A percentile compares a stretch with the other conserved stretches of the same genome.
phyloP scores from a whole-genome alignment of 306 rosid genomes.

The Trifolium repens region DNA sequence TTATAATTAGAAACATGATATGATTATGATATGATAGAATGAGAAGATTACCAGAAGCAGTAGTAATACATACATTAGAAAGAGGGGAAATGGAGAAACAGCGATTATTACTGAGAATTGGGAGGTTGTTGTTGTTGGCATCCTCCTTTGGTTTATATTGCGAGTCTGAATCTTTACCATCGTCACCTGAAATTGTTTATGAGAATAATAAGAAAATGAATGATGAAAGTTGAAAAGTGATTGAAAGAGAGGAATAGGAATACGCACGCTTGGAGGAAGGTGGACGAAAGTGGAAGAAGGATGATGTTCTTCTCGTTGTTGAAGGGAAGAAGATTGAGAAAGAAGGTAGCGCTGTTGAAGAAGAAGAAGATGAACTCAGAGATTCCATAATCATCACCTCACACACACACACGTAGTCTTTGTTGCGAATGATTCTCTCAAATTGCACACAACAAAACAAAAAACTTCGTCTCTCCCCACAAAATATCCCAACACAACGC shows the following conservation, averaged over 20 bases:
- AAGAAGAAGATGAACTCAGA: constrained; percentile 48
- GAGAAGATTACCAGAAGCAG: background rate
- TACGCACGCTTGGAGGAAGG: constrained; percentile 77
- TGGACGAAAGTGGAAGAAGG: constrained; percentile 49
- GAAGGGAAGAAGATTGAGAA: constrained; percentile 47
- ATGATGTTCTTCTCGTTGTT: background rate
- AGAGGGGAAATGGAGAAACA: constrained; percentile 78
- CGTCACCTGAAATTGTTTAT: constrained; percentile 56
- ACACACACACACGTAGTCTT: too few relatives aligned
- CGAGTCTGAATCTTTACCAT: constrained; percentile 54
- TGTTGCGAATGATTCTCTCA: background rate
- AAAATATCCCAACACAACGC: too few relatives aligned
- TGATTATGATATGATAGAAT: background rate
- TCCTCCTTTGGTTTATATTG: constrained; percentile 56
- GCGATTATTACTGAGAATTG: constrained; percentile 61
- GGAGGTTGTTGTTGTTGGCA: constrained; percentile 43
- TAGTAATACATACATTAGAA: constrained; percentile 55
- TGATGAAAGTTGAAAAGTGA: background rate
- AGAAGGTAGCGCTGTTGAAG: constrained; percentile 52
- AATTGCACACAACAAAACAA: background rate
- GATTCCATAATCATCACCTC: constrained; percentile 58
- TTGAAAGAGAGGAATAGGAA: background rate
- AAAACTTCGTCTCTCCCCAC: too few relatives aligned
- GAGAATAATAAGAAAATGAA: background rate
- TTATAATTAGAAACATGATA: background rate